These are phyloP conservation scores for Medicago arabica DNA, from an alignment of 306 rosid genomes.

Conservation along the genomic window DNA sequence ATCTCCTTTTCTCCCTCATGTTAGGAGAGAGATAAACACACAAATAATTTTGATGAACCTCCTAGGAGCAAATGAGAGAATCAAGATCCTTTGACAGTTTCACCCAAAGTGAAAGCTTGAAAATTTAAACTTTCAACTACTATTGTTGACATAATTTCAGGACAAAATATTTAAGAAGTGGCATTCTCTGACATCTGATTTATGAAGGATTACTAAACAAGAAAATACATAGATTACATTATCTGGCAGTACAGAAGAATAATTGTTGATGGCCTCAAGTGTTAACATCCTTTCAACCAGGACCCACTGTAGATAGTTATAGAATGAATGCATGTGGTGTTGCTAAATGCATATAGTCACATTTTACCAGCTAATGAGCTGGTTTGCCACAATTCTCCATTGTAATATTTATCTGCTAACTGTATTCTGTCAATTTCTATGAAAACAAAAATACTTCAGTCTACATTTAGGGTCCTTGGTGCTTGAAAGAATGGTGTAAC, in stretches of 20 bases:
- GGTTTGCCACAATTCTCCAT: slow-evolving; percentile 35
- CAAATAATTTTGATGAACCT: not conserved
- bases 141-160: slow-evolving; percentile 12
- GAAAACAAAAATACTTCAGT: slow-evolving; percentile 17
- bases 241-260: slow-evolving; percentile 29
- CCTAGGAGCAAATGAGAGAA: not conserved
- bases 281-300: slow-evolving; percentile 35
- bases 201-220: slow-evolving; percentile 15
- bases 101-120: not conserved
- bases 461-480: slow-evolving; percentile 41
- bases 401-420: slow-evolving; percentile 40
- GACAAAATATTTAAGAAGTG: slow-evolving; percentile 4
- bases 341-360: slow-evolving; percentile 37
- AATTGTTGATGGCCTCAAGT: slow-evolving; percentile 17
- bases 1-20: not conserved
- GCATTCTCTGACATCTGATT: slow-evolving; percentile 32
- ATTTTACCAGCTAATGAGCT: slow-evolving; percentile 45
- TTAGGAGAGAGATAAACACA: not conserved
- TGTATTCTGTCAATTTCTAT: slow-evolving; percentile 38
- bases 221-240: slow-evolving; percentile 29
- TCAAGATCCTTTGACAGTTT: not conserved
- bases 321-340: slow-evolving; percentile 44
- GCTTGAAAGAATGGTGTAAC: slow-evolving; percentile 58
- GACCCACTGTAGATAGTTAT: slow-evolving; percentile 38
- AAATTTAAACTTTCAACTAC: slow-evolving; percentile 13